Base-by-base conservation (phyloP, 164 flowering plant species). In the Vitis riparia region DNA sequence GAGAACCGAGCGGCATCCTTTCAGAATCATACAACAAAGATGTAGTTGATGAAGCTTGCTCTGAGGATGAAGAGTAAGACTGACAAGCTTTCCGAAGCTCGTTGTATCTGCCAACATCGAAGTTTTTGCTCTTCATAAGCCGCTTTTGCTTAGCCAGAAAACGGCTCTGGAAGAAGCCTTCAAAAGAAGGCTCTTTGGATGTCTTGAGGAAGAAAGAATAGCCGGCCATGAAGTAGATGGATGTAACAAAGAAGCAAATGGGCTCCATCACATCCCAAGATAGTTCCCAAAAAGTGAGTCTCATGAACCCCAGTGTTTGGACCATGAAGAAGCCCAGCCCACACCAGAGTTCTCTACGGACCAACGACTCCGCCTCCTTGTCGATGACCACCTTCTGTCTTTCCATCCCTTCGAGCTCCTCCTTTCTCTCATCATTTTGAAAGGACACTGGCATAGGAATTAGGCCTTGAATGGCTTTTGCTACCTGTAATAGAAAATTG, bases 211-310 rank as follows among this genome's bases (percentile, higher is more conserved):
- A 90, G 79, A 90, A 90, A 8, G 85, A 70, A 62, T 88, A 90
- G 50, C 88, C 87, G 8, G 77, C 86, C 85, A 85, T 82, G 87
- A 79, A 87, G 74, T 88, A 88, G 32, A 73, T 16, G 5, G 95
- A 90, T 2, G 92, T 87, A 0, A 88, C 83, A 64, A 78, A 90
- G 81, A 87, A 90, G 83, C 95, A 90, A 53, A 90, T 86, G 10
- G 95, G 92, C 60, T 90, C 95, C 95, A 90, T 90, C 6, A 90
- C 92, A 59, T 90, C 95, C 95, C 95, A 90, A 1, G 95, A 75
- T 0, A 90, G 86, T 59, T 90, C 95, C 95, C 95, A 90, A 65
- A 90, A 90, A 0, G 95, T 90, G 9, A 90, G 86, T 80, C 95
- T 84, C 92, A 90, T 84, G 82, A 88, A 86, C 19, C 73, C 92